Conservation (phyloP, 768 basidiomycete genomes). For the Tricholoma matsutake region DNA sequence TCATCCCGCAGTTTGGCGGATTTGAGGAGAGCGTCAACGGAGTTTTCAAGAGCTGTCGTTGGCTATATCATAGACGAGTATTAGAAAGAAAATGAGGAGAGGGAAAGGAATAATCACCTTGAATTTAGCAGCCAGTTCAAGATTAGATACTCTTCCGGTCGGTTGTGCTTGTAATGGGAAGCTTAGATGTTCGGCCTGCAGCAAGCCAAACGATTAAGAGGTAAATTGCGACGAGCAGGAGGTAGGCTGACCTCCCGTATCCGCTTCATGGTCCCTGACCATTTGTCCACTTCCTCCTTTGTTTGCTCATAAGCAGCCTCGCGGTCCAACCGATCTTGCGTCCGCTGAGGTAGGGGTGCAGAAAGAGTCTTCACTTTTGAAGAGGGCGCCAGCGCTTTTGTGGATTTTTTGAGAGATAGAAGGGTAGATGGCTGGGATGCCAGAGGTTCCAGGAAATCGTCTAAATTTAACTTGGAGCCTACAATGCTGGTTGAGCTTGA, state of each 20-base stretch:
- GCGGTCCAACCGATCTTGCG: constrained; percentile 87
- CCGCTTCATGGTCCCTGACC: constrained; percentile 87
- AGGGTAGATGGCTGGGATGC: constrained; percentile 58
- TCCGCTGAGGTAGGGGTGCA: constrained; percentile 82
- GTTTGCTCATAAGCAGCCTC: constrained; percentile 95
- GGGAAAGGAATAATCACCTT: constrained; percentile 44
- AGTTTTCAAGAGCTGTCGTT: constrained; percentile 78
- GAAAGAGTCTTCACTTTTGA: constrained; percentile 62
- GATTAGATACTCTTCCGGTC: constrained; percentile 56
- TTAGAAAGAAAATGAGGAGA: neutral
- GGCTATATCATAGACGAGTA: constrained; percentile 45
- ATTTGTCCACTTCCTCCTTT: constrained; percentile 89
- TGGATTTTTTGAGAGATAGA: constrained; percentile 64
- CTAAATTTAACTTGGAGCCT: constrained; percentile 62
- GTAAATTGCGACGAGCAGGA: neutral
- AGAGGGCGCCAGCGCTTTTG: constrained; percentile 55
- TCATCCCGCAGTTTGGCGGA: constrained; percentile 80
- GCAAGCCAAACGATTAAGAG: constrained; percentile 44
- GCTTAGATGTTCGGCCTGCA: constrained; percentile 79
- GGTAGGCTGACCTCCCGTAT: constrained; percentile 70
- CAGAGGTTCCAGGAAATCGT: constrained; percentile 76
- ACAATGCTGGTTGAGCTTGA: constrained; percentile 4
- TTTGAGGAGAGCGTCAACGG: constrained; percentile 77
- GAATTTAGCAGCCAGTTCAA: constrained; percentile 81
- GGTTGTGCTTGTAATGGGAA: constrained; percentile 77